Percentiles rank a stretch among this genome's conserved stretches.
Evolutionary conservation across 768 basidiomycete genomes (phyloP).

Genomic region (Auriscalpium vulgare): DNA sequence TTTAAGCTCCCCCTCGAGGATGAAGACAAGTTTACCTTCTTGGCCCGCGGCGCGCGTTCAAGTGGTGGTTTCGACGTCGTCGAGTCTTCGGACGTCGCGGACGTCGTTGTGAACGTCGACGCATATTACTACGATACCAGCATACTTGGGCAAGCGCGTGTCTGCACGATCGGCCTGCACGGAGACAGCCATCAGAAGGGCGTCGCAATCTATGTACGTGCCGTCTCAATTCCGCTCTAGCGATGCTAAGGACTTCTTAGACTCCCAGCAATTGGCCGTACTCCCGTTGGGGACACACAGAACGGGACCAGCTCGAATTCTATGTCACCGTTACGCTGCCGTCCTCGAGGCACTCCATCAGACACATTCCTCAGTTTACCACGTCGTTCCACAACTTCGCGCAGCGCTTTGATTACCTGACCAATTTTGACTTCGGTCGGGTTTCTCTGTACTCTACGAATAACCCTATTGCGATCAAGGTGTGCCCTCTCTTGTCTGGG

Average conservation of each 20-base stretch:
- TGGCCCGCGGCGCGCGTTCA: slow-evolving; percentile 21
- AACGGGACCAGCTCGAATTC: slow-evolving; percentile 18
- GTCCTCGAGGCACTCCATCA: slow-evolving; percentile 1
- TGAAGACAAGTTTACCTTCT: slow-evolving; percentile 21
- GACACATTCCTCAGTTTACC: slow-evolving; percentile 22
- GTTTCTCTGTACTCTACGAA: slow-evolving; percentile 20
- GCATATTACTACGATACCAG: slow-evolving; percentile 20
- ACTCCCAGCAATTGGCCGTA: not conserved
- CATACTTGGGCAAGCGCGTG: slow-evolving; percentile 24
- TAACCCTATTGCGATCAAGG: slow-evolving; percentile 20
- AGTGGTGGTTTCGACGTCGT: slow-evolving; percentile 10
- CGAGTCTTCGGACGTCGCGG: slow-evolving; percentile 4
- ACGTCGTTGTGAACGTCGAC: slow-evolving; percentile 24
- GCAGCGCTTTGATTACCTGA: slow-evolving; percentile 23
- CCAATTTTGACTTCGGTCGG: slow-evolving; percentile 22
- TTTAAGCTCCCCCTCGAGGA: slow-evolving; percentile 25
- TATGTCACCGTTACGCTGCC: slow-evolving; percentile 26
- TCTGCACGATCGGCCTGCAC: slow-evolving; percentile 16
- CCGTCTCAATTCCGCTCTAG: not conserved
- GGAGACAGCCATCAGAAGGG: slow-evolving; percentile 21
- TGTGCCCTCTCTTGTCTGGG: slow-evolving; percentile 10
- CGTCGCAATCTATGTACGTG: slow-evolving; percentile 31
- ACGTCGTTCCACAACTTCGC: slow-evolving; percentile 23
- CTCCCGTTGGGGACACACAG: not conserved
- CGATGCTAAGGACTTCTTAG: slow-evolving; percentile 8